phyloP scores from a whole-genome alignment of 805 yeast genomes.

The Brettanomyces bruxellensis region DNA sequence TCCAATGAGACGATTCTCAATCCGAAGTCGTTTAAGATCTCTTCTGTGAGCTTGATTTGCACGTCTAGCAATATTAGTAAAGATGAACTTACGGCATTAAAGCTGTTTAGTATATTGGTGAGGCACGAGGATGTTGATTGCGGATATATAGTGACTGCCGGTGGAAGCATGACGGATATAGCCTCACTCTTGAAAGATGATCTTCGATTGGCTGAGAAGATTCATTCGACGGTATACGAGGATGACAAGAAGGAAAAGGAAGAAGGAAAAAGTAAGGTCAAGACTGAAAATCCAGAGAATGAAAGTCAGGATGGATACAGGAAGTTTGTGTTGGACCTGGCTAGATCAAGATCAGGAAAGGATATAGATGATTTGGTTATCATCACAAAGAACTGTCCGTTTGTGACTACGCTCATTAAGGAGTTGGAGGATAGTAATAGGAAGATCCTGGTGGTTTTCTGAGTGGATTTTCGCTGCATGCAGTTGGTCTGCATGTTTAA shows the following conservation, averaged over 20 bases:
- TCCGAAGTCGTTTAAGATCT: slow-evolving; percentile 20
- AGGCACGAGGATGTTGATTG: slow-evolving; percentile 9
- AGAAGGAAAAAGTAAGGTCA: not conserved
- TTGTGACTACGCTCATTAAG: slow-evolving; percentile 6
- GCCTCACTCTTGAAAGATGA: not conserved
- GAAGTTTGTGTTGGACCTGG: slow-evolving; percentile 4
- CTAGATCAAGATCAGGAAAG: slow-evolving; percentile 1
- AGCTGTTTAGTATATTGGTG: slow-evolving; percentile 16
- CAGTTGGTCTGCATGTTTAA: not conserved
- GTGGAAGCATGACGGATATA: not conserved
- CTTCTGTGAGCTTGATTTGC: slow-evolving; percentile 15
- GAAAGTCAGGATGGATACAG: not conserved
- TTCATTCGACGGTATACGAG: slow-evolving; percentile 2
- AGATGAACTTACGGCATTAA: slow-evolving; percentile 17
- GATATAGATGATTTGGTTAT: slow-evolving; percentile 16
- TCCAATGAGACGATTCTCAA: slow-evolving; percentile 20
- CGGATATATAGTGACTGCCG: slow-evolving; percentile 3
- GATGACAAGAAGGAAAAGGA: not conserved
- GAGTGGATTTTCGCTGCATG: not conserved
- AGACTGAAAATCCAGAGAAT: not conserved
- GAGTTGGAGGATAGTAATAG: slow-evolving; percentile 13
- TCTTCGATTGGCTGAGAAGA: slow-evolving; percentile 1
- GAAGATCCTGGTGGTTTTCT: slow-evolving; percentile 18
- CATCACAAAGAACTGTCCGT: slow-evolving; percentile 9
- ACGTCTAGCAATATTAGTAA: slow-evolving; percentile 9